Evolutionary conservation across 495 filamentous ascomycete genomes (phyloP).

Genomic region (Wilcoxina mikolae): DNA sequence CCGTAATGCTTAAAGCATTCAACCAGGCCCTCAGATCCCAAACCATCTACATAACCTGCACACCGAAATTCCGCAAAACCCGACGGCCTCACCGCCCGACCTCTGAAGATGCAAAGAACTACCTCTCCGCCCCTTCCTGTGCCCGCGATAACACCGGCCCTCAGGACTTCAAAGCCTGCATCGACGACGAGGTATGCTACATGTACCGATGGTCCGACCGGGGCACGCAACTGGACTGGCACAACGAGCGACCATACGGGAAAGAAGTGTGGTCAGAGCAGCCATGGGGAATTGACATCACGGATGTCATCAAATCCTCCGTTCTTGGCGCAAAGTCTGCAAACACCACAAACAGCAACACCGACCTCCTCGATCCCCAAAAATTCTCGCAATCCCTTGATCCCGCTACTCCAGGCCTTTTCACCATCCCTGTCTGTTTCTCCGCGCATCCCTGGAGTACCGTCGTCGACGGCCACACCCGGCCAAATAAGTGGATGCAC

Average conservation of each 20-base stretch:
- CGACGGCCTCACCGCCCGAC: conserved; percentile 1
- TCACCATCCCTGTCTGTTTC: conserved; percentile 24
- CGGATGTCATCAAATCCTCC: conserved; percentile 22
- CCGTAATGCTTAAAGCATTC: conserved; percentile 18
- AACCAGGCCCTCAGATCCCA: conserved; percentile 13
- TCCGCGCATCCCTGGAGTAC: conserved; percentile 14
- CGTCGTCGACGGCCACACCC: conserved; percentile 17
- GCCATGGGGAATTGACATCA: conserved; percentile 12
- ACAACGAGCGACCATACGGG: conserved; percentile 17
- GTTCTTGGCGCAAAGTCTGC: too few relatives aligned
- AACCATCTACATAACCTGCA: conserved; percentile 19
- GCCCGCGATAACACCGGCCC: conserved; percentile 18
- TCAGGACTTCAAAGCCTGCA: conserved; percentile 21
- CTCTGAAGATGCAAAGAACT: conserved; percentile 6
- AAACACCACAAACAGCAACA: too few relatives aligned
- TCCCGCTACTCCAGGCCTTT: conserved; percentile 16
- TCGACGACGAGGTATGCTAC: conserved; percentile 18
- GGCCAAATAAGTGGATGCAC: conserved; percentile 13
- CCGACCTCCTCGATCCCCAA: conserved; percentile 7
- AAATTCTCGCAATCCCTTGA: conserved; percentile 7
- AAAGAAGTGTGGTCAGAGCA: conserved; percentile 11
- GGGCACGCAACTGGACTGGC: conserved; percentile 15
- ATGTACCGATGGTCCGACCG: conserved; percentile 21
- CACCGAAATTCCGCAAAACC: conserved; percentile 17
- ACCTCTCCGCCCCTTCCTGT: conserved; percentile 10